Conservation (phyloP, 1,284 basidiomycete species). For the Ceratobasidium sp. region DNA sequence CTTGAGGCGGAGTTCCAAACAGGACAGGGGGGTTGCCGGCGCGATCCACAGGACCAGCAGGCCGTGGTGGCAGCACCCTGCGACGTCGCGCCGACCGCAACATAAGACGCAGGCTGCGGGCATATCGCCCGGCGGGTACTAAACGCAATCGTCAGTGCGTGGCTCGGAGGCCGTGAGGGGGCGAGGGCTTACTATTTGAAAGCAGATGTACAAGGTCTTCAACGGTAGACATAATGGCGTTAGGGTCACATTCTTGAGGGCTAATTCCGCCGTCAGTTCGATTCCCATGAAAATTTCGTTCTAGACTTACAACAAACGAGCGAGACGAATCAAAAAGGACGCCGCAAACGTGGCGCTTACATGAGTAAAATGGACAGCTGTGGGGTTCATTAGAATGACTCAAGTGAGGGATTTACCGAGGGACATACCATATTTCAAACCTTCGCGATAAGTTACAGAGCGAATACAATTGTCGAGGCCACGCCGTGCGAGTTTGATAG, state of each 20-base stretch:
- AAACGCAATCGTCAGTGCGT: constrained; percentile 38
- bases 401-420: constrained; percentile 37
- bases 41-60: constrained; percentile 47
- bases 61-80: constrained; percentile 65
- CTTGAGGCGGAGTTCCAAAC: constrained; percentile 31
- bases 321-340: constrained; percentile 85
- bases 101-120: constrained; percentile 86
- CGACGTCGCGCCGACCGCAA: constrained; percentile 80
- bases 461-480: constrained; percentile 78
- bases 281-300: not conserved
- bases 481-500: constrained; percentile 74
- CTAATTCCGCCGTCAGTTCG: constrained; percentile 54
- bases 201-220: constrained; percentile 80
- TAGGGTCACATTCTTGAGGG: constrained; percentile 83
- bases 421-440: constrained; percentile 83
- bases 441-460: constrained; percentile 83
- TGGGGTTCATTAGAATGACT: constrained; percentile 45
- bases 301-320: constrained; percentile 78
- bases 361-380: constrained; percentile 89
- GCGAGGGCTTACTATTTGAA: constrained; percentile 69
- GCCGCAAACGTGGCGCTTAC: constrained; percentile 93
- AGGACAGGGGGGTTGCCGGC: constrained; percentile 45
- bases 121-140: constrained; percentile 92
- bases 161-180: not conserved
- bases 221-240: constrained; percentile 78